A percentile compares a stretch with the other conserved stretches of the same genome.
Conservation (phyloP, 2,329 filamentous ascomycete genomes). For the Nemania serpens region DNA sequence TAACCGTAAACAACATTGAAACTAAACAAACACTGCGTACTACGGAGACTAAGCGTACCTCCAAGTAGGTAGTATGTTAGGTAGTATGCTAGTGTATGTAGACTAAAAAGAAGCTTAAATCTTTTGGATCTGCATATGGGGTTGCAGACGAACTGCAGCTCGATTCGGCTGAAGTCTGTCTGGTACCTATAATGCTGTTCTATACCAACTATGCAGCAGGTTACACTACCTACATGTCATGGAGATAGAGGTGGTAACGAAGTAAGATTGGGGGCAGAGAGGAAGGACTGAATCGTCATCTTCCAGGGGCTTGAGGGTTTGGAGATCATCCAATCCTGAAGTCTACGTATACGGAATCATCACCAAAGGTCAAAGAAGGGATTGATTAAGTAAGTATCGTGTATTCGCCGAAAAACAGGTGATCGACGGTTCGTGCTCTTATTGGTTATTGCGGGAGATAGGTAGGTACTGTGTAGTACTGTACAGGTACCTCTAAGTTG, state of each 20-base stretch:
- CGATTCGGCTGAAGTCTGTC: neutral
- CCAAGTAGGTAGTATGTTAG: neutral
- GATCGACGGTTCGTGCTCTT: too few species aligned
- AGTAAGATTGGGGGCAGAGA: neutral
- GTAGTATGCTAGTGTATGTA: too few species aligned
- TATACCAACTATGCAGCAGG: neutral
- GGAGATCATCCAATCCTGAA: neutral
- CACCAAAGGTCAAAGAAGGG: neutral
- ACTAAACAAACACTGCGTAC: too few species aligned
- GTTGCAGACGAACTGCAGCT: neutral
- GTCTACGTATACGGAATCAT: neutral
- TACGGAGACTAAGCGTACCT: too few species aligned
- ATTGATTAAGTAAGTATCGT: neutral
- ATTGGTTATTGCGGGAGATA: too few species aligned
- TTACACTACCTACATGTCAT: too few species aligned
- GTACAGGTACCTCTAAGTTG: too few species aligned
- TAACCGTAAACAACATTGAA: too few species aligned
- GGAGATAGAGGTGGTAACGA: neutral
- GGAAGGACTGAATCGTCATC: conserved; percentile 12
- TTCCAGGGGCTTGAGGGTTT: neutral
- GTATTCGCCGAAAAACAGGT: too few species aligned
- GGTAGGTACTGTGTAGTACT: too few species aligned
- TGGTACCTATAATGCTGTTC: neutral
- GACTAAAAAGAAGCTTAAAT: conserved; percentile 16
- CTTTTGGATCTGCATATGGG: neutral